These are phyloP conservation scores for Polymyxa betae DNA, from an alignment of 208 protist species.

Conservation along the genomic window DNA sequence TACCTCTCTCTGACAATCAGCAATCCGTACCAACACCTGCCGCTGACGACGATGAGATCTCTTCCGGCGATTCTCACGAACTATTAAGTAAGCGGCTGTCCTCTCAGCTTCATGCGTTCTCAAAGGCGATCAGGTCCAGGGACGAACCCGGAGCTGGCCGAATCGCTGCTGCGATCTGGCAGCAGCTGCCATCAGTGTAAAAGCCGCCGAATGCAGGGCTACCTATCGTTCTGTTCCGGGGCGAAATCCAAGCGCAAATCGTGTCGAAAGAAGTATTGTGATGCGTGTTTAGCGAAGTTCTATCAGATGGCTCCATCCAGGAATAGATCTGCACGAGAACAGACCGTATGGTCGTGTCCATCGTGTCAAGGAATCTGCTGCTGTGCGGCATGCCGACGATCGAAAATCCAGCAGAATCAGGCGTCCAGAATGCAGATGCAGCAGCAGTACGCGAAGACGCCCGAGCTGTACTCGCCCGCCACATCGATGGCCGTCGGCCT, in stretches of 20 bases:
- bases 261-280: slow-evolving; percentile 56
- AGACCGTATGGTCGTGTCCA: slow-evolving; percentile 17
- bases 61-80: slow-evolving; percentile 19
- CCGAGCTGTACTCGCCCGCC: slow-evolving; percentile 27
- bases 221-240: background rate
- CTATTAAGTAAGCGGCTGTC: too few relatives aligned
- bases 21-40: background rate
- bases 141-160: background rate
- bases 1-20: slow-evolving; percentile 1
- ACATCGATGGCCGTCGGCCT: slow-evolving; percentile 52
- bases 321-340: slow-evolving; percentile 22
- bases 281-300: slow-evolving; percentile 40
- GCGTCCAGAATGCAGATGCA: background rate
- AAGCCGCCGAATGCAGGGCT: slow-evolving; percentile 10
- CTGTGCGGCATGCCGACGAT: slow-evolving; percentile 37
- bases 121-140: background rate
- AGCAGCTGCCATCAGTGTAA: slow-evolving; percentile 55
- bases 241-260: slow-evolving; percentile 30
- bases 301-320: slow-evolving; percentile 37
- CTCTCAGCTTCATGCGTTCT: too few relatives aligned
- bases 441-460: background rate
- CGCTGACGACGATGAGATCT: background rate
- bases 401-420: background rate
- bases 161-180: slow-evolving; percentile 12
- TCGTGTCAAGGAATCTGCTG: slow-evolving; percentile 53